These are phyloP conservation scores for Populus tremula DNA, from an alignment of 345 rosid genomes.

Conservation along the genomic window DNA sequence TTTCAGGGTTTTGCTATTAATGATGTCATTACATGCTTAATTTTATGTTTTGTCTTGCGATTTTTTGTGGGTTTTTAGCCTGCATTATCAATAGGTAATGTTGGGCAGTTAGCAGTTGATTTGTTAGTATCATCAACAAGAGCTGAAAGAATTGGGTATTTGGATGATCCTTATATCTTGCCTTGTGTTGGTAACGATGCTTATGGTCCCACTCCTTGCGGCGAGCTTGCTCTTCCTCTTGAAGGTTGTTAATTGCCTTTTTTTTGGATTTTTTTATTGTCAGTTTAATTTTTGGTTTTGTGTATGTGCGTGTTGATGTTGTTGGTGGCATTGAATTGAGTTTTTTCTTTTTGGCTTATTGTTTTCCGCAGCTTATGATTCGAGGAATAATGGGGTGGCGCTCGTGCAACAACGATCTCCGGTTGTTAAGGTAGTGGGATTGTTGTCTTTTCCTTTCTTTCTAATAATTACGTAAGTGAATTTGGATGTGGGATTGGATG, in stretches of 20 bases:
- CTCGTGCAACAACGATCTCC: constrained; percentile 85
- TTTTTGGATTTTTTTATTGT: neutral
- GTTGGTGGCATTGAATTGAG: neutral
- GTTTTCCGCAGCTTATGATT: constrained; percentile 56
- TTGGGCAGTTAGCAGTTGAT: constrained; percentile 88
- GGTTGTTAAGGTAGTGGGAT: constrained; percentile 52
- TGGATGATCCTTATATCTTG: constrained; percentile 69
- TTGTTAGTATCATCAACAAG: constrained; percentile 64
- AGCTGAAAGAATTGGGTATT: constrained; percentile 70
- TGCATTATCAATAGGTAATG: constrained; percentile 87
- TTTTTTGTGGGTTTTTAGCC: constrained; percentile 40
- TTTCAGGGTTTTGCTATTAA: neutral
- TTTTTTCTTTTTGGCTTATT: neutral
- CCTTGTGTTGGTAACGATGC: constrained; percentile 94
- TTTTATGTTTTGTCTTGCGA: neutral
- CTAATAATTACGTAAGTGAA: neutral
- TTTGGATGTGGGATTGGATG: neutral
- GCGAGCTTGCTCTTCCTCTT: constrained; percentile 78
- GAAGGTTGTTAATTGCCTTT: constrained; percentile 45
- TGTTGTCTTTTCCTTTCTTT: neutral
- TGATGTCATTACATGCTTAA: neutral
- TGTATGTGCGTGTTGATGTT: neutral
- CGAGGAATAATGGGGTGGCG: constrained; percentile 41
- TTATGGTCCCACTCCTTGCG: constrained; percentile 61
- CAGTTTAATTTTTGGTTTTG: neutral